Conservation (phyloP, 1,284 basidiomycete genomes). For the Rhizoctonia solani region DNA sequence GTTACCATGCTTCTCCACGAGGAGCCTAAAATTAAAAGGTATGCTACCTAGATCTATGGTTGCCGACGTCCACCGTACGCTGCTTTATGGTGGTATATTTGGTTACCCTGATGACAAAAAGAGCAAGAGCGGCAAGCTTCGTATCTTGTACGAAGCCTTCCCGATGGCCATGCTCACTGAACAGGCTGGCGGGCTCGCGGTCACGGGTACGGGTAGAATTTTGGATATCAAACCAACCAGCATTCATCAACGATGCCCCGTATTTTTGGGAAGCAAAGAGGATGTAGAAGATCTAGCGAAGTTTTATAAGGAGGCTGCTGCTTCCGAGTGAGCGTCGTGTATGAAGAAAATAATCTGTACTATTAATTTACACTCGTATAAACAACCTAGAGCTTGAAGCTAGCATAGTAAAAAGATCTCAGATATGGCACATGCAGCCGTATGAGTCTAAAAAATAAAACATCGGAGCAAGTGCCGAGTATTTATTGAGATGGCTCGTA, state of each 20-base stretch:
- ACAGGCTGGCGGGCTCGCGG: slow-evolving; percentile 94
- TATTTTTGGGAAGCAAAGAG: slow-evolving; percentile 93
- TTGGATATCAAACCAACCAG: slow-evolving; percentile 87
- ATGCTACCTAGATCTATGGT: slow-evolving; percentile 76
- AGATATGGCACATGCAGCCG: no score
- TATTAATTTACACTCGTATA: slow-evolving; percentile 19
- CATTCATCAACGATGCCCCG: slow-evolving; percentile 92
- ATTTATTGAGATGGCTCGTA: slow-evolving; percentile 27
- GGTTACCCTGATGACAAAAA: slow-evolving; percentile 99
- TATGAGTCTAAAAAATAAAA: no score
- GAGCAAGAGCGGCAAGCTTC: slow-evolving; percentile 92
- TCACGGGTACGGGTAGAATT: slow-evolving; percentile 90
- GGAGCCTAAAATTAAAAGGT: no score
- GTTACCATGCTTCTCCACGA: neutral
- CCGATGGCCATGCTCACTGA: slow-evolving; percentile 98
- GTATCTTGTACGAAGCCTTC: slow-evolving; percentile 97
- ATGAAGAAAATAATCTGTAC: slow-evolving; percentile 3
- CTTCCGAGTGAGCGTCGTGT: neutral
- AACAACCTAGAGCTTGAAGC: neutral
- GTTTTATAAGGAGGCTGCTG: slow-evolving; percentile 61
- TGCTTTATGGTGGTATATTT: slow-evolving; percentile 98
- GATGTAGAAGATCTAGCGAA: slow-evolving; percentile 90
- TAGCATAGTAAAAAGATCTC: no score
- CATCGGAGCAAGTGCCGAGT: no score
- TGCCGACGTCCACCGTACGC: slow-evolving; percentile 93